These are phyloP conservation scores for Populus hybrid DNA, from an alignment of 441 rosid species.

Conservation along the genomic window DNA sequence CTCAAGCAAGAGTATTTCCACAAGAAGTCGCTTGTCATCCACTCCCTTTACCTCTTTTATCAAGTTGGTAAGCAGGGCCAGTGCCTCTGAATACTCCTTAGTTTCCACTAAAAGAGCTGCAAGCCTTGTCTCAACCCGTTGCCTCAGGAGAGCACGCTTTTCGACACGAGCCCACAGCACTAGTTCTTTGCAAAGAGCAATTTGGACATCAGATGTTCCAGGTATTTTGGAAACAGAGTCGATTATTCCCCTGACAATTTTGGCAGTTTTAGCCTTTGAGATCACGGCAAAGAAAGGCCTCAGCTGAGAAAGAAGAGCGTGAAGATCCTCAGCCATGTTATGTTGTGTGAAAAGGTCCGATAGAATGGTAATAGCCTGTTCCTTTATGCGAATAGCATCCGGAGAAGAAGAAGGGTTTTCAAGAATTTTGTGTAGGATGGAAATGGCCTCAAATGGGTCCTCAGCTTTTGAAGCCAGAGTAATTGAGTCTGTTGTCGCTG, in stretches of 20 bases:
- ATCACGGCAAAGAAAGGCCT: conserved; percentile 83
- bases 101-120: conserved; percentile 88
- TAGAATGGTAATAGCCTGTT: conserved; percentile 73
- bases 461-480: conserved; percentile 69
- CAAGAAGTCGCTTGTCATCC: conserved; percentile 94
- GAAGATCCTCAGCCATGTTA: conserved; percentile 78
- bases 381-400: conserved; percentile 73
- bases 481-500: conserved; percentile 70
- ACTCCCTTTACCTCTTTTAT: conserved; percentile 89
- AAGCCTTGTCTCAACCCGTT: conserved; percentile 89
- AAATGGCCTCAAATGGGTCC: conserved; percentile 58
- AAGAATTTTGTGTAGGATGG: conserved; percentile 58
- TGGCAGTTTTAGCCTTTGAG: conserved; percentile 95
- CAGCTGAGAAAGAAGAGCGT: conserved; percentile 62
- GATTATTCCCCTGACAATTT: conserved; percentile 76
- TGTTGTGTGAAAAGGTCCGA: conserved; percentile 75
- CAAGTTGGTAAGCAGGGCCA: conserved; percentile 58
- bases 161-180: conserved; percentile 89
- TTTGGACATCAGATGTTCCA: conserved; percentile 81
- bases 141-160: conserved; percentile 89
- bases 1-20: conserved; percentile 84
- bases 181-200: conserved; percentile 89
- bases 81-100: conserved; percentile 77
- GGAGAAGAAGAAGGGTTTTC: conserved; percentile 84
- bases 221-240: conserved; percentile 93